Base-by-base conservation (phyloP, 371 early-diverging fungal genomes). In the Mucor irregularis region DNA sequence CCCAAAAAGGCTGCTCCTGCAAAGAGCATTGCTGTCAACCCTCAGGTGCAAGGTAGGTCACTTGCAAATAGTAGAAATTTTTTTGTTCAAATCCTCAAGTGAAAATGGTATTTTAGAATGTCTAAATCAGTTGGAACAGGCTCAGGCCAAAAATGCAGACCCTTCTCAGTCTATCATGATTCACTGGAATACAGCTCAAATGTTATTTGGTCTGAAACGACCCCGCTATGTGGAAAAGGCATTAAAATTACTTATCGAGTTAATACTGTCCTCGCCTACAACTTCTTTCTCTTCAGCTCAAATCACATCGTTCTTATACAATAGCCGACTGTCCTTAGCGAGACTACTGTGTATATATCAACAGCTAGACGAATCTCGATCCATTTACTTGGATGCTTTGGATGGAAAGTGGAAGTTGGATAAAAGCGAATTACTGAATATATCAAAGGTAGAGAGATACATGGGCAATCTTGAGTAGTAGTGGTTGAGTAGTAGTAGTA, bases 381-480 rank as follows among this genome's bases (percentile, higher is more conserved):
- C n/a, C 2, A n/a, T 52, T 7, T 63, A 48, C 33, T 37, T 73
- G 6, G 35, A 58, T 28, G 64, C 62, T 14, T 26, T 73, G 10
- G 51, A 64, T 22, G 33, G 19, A 7, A 59, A 61, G 37, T 69
- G 60, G 61, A 59, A 61, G 22, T 24, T 66, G 17, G 53, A 66
- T 14, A 38, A 17, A n/a, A n/a, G 13, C 0, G 30, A 47, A 25
- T 11, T 73, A 30, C 0, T 61, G 6, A 10, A 22, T 0, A n/a
- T 69, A 19, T 58, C 73, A 9, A 38, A 59, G 56, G 71, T 71
- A 60, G n/a, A n/a, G n/a, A n/a, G n/a, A n/a, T n/a, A n/a, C n/a
- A n/a, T n/a, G n/a, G n/a, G n/a, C n/a, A n/a, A n/a, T n/a, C n/a
- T n/a, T n/a, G n/a, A n/a, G n/a, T n/a, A n/a, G n/a, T n/a, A n/a